Evolutionary conservation across 768 basidiomycete genomes (phyloP).

Genomic region (Hypholoma fasciculare): DNA sequence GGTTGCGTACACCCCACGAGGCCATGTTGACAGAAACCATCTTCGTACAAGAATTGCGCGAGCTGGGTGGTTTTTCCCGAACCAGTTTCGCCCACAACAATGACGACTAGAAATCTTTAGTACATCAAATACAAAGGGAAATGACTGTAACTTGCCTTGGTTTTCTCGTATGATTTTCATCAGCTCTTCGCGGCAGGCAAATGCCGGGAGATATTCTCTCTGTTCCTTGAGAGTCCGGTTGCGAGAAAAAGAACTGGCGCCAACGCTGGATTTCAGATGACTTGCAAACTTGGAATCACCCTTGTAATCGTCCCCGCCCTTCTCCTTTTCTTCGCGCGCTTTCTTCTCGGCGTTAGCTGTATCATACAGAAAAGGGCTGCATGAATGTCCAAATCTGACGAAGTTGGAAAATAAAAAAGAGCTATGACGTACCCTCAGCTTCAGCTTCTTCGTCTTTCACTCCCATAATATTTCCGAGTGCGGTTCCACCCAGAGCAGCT

Average conservation of each 20-base stretch:
- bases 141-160: constrained; percentile 65
- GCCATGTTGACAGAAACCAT: constrained; percentile 89
- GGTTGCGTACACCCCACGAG: constrained; percentile 98
- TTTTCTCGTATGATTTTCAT: constrained; percentile 89
- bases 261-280: constrained; percentile 80
- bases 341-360: constrained; percentile 58
- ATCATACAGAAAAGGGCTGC: constrained; percentile 40
- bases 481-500: constrained; percentile 87
- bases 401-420: constrained; percentile 13
- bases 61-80: constrained; percentile 99
- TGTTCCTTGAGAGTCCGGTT: constrained; percentile 90
- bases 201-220: constrained; percentile 94
- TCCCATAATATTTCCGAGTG: constrained; percentile 97
- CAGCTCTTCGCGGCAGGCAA: constrained; percentile 93
- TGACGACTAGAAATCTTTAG: constrained; percentile 57
- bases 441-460: constrained; percentile 94
- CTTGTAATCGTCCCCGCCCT: constrained; percentile 74
- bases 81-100: constrained; percentile 99
- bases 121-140: not conserved
- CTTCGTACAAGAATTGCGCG: constrained; percentile 94
- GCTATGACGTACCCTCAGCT: constrained; percentile 72
- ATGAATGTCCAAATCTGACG: constrained; percentile 79
- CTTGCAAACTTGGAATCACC: constrained; percentile 97
- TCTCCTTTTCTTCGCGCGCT: constrained; percentile 51
- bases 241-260: constrained; percentile 80